Conservation (phyloP, 345 rosid genomes). For the Eucalyptus grandis region DNA sequence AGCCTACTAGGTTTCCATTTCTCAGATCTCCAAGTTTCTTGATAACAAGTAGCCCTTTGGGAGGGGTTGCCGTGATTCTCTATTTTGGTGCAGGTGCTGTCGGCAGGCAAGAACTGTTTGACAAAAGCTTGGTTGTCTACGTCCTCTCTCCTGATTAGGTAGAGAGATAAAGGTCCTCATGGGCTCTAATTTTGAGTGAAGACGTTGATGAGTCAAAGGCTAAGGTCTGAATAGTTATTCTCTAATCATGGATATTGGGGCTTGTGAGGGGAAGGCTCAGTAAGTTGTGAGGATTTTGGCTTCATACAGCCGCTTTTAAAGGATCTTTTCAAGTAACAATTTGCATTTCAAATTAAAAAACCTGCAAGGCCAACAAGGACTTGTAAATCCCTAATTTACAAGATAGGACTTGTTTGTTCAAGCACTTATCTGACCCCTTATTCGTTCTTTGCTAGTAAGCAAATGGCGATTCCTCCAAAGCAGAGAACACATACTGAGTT, state of each 20-base stretch:
- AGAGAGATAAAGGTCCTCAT: slow-evolving; percentile 7
- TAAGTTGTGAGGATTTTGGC: slow-evolving; percentile 3
- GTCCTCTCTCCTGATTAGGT: slow-evolving; percentile 9
- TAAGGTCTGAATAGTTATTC: slow-evolving; percentile 10
- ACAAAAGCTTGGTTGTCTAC: slow-evolving; percentile 12
- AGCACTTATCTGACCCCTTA: background rate
- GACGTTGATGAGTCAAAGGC: slow-evolving; percentile 68
- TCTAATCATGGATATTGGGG: slow-evolving; percentile 18
- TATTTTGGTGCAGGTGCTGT: slow-evolving; percentile 19
- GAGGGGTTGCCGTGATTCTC: slow-evolving; percentile 22
- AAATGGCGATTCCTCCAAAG: background rate
- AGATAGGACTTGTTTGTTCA: background rate
- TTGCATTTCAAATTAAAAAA: background rate
- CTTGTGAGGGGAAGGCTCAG: background rate
- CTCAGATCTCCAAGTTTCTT: background rate
- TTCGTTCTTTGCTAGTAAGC: background rate
- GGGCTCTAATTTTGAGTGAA: slow-evolving; percentile 59
- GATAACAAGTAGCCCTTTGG: slow-evolving; percentile 3
- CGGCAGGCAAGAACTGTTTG: slow-evolving; percentile 16
- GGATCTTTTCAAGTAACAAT: background rate
- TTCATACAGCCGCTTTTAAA: slow-evolving; percentile 29
- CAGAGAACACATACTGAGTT: background rate
- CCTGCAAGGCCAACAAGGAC: background rate
- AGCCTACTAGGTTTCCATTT: background rate
- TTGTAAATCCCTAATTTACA: background rate